Evolutionary conservation across 148 eudicot species (phyloP), one percentile per base, ranked within the genome.

Genomic region (Pouteria glomerata): DNA sequence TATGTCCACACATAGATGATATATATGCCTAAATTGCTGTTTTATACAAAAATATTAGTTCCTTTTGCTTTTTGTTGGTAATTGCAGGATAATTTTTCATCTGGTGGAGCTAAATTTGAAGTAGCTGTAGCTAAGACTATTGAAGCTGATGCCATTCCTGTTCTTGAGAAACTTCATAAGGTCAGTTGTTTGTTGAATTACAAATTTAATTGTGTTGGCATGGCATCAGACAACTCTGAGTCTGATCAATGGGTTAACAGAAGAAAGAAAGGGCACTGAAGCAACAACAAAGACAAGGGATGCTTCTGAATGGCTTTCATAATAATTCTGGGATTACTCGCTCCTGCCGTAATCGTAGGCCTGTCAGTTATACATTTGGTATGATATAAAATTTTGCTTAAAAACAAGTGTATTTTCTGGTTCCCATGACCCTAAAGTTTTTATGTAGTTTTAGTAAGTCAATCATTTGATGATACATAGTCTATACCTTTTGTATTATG

Each of bases 351-450:
- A 73, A 60, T 71, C 85, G 86, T 5, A 82, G 66, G 66, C 90
- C 89, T 66, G 86, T 85, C 72, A 81, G 44, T 39, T 95, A 95
- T 71, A 89, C 89, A 76, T 95, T 82, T 87, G 96, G 97, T 95
- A 95, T 71, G 89, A 56, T 76, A 52, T 70, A 48, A 23, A 34
- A 21, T 65, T 15, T 21, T 24, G 23, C 51, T 39, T 55, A 37
- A 35, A 13, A 15, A 39, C 21, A 39, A 4, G 19, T 37, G 10
- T 53, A 27, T 37, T 61, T 30, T 62, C 45, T 57, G 58, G 44
- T 72, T 4, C 13, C 44, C 21, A 26, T 37, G 29, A 24, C 37
- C 53, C 23, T 35, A 14, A 69, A 12, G 21, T 47, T 57, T 52
- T 70, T 15, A 6, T 31, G 58, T 68, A n/a, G 71, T 68, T 33